Evolutionary conservation across 306 rosid species (phyloP).

Genomic region (Castanospermum australe): DNA sequence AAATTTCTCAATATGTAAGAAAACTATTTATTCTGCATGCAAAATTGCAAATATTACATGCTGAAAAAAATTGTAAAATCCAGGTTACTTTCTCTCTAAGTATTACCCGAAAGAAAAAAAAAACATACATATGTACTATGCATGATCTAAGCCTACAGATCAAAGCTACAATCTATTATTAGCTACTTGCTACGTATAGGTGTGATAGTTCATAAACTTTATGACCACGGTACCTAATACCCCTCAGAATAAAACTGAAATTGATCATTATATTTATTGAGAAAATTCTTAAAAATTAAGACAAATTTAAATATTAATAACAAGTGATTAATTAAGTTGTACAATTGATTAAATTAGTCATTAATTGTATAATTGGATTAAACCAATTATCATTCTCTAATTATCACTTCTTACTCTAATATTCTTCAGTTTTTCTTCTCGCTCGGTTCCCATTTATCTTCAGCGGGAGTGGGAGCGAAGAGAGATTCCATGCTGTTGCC

Average conservation of each 20-base stretch:
- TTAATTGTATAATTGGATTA: too few relatives aligned
- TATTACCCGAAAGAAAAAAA: not conserved
- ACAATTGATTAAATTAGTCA: too few relatives aligned
- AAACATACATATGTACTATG: not conserved
- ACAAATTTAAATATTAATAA: too few relatives aligned
- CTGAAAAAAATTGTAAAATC: not conserved
- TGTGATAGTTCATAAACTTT: not conserved
- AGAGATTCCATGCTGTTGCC: slow-evolving; percentile 60
- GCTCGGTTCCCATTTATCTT: slow-evolving; percentile 34
- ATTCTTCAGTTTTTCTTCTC: slow-evolving; percentile 26
- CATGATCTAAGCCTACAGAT: not conserved
- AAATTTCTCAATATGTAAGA: not conserved
- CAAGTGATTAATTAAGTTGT: too few relatives aligned
- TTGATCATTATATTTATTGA: too few relatives aligned
- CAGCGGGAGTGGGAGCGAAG: slow-evolving; percentile 38
- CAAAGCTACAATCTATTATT: not conserved
- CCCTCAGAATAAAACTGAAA: not conserved
- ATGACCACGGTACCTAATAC: not conserved
- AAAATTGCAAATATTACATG: not conserved
- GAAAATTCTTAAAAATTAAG: too few relatives aligned
- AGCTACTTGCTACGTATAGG: too few relatives aligned
- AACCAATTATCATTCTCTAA: too few relatives aligned
- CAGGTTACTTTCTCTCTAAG: not conserved
- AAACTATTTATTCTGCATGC: not conserved
- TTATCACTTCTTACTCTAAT: not conserved